A percentile compares a stretch with the other conserved stretches of the same genome.
phyloP scores from a whole-genome alignment of 139 green algal genomes.

The Micractinium conductrix region DNA sequence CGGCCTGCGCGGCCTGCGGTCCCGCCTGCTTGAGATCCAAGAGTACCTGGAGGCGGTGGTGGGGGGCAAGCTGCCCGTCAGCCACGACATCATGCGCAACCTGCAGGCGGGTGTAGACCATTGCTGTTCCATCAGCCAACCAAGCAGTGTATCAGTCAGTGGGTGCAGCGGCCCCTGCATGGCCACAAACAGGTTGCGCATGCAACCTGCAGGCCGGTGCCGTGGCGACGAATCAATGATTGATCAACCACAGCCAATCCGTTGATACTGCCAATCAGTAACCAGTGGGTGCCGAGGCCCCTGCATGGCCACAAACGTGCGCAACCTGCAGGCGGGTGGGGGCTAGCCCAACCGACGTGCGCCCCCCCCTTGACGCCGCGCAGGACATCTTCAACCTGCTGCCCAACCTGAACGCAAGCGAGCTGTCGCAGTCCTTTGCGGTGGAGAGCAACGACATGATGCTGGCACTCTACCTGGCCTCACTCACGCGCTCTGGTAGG shows the following conservation, averaged over 20 bases:
- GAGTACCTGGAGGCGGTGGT: slow-evolving; percentile 90
- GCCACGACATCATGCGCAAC: slow-evolving; percentile 96
- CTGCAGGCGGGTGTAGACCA: slow-evolving; percentile 82
- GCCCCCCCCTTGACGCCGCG: no score
- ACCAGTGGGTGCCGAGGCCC: no score
- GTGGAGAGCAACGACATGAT: slow-evolving; percentile 99
- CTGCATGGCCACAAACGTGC: no score
- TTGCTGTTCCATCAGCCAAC: no score
- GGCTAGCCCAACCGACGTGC: neutral
- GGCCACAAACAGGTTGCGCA: no score
- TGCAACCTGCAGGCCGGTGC: no score
- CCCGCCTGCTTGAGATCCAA: slow-evolving; percentile 77
- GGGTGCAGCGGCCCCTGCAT: no score
- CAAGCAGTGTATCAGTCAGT: no score
- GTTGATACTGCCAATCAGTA: no score
- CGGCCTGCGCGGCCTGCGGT: slow-evolving; percentile 63
- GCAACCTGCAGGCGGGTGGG: slow-evolving; percentile 72
- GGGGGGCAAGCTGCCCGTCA: slow-evolving; percentile 87
- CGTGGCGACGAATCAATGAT: no score
- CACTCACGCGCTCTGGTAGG: slow-evolving; percentile 88
- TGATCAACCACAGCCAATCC: no score
- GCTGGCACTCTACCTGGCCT: slow-evolving; percentile 94
- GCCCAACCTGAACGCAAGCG: slow-evolving; percentile 94
- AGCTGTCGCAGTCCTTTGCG: slow-evolving; percentile 72
- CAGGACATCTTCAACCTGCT: slow-evolving; percentile 99